Conservation (phyloP, 1,284 basidiomycete genomes). For the Naganishia sp. region DNA sequence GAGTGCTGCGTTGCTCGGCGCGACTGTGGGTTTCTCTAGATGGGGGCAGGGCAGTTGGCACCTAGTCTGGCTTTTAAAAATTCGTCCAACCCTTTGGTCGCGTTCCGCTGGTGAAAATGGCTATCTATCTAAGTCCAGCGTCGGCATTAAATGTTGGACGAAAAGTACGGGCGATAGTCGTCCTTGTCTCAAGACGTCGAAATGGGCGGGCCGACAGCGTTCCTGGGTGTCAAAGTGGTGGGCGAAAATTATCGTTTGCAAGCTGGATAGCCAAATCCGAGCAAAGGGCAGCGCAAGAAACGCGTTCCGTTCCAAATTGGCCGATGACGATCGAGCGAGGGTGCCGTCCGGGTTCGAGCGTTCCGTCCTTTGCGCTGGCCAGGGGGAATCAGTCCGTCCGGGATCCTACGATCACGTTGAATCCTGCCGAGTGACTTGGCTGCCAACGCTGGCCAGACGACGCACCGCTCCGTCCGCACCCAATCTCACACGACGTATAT, state of each 20-base stretch:
- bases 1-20: neutral
- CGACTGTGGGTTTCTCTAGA: neutral
- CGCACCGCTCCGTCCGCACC: neutral
- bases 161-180: neutral
- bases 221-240: neutral
- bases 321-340: constrained; percentile 9
- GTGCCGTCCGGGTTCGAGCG: neutral
- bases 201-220: neutral
- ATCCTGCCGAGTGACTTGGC: neutral
- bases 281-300: neutral
- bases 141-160: neutral
- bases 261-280: too few species aligned
- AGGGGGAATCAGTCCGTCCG: too few species aligned
- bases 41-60: neutral
- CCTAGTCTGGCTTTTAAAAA: neutral
- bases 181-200: neutral
- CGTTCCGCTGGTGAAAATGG: neutral
- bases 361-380: too few species aligned
- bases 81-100: neutral
- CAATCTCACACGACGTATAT: neutral
- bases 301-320: constrained; percentile 6
- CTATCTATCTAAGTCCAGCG: neutral
- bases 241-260: neutral
- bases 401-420: too few species aligned
- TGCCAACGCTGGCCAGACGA: neutral